These are phyloP conservation scores for Quercus alba DNA, from an alignment of 306 rosid genomes.

Conservation along the genomic window DNA sequence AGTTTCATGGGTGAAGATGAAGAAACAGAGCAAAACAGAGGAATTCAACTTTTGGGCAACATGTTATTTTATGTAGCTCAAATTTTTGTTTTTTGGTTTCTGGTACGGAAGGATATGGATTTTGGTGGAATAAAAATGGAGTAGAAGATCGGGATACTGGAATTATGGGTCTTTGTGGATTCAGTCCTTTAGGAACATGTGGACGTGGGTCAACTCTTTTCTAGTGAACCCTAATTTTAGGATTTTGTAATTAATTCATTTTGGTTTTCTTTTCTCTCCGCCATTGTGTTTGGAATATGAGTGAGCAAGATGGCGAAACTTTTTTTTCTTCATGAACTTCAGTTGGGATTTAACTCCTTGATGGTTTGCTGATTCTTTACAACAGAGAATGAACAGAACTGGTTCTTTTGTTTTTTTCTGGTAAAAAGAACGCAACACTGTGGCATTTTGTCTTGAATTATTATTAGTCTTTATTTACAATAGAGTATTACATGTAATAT, in stretches of 20 bases:
- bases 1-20: slow-evolving; percentile 64
- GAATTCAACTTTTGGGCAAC: background rate
- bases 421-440: background rate
- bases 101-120: background rate
- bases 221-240: background rate
- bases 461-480: background rate
- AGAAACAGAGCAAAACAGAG: slow-evolving; percentile 1
- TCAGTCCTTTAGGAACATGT: background rate
- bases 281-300: background rate
- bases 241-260: background rate
- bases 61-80: background rate
- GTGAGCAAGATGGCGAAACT: background rate
- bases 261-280: background rate
- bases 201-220: background rate
- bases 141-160: background rate
- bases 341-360: background rate
- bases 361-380: too few relatives aligned
- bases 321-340: background rate
- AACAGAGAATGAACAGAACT: too few relatives aligned
- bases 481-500: background rate
- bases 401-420: background rate
- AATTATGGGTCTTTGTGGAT: background rate
- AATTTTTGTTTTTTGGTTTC: background rate
- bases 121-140: background rate
- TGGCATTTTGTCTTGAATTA: background rate